Conservation (phyloP, 2,329 filamentous ascomycete genomes). For the Cladophialophora chaetospira region DNA sequence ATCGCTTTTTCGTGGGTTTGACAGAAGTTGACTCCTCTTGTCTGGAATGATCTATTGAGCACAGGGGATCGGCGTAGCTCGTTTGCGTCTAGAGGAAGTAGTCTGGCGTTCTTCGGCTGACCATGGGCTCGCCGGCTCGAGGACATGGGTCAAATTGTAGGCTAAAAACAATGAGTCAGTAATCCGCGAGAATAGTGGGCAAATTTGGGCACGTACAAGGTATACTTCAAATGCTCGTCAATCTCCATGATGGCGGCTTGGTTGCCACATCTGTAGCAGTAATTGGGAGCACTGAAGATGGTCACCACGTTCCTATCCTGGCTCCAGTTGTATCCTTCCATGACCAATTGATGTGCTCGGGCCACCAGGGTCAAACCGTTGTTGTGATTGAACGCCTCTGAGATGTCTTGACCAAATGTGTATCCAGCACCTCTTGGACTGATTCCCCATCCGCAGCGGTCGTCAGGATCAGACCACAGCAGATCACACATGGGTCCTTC, state of each 20-base stretch:
- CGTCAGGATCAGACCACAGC: slow-evolving; percentile 97
- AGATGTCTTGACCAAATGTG: slow-evolving; percentile 96
- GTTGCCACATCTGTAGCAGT: slow-evolving; percentile 98
- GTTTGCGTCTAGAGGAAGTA: slow-evolving; percentile 77
- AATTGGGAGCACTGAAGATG: slow-evolving; percentile 90
- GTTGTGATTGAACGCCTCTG: slow-evolving; percentile 98
- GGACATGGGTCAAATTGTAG: slow-evolving; percentile 99
- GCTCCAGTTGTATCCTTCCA: slow-evolving; percentile 99
- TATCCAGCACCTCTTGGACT: slow-evolving; percentile 92
- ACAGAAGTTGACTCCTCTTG: no score
- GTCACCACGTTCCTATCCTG: slow-evolving; percentile 98
- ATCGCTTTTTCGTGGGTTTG: no score
- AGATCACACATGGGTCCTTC: slow-evolving; percentile 98
- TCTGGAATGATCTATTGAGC: not conserved
- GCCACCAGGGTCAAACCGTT: slow-evolving; percentile 95
- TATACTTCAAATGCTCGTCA: slow-evolving; percentile 98
- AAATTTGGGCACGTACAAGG: slow-evolving; percentile 73
- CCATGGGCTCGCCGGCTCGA: slow-evolving; percentile 96
- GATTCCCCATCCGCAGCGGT: slow-evolving; percentile 94
- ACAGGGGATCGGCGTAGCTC: not conserved
- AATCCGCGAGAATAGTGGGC: slow-evolving; percentile 19
- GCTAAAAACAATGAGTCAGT: slow-evolving; percentile 53
- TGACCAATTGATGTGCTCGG: slow-evolving; percentile 94
- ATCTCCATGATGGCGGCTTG: slow-evolving; percentile 99
- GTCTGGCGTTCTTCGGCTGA: slow-evolving; percentile 93